These are phyloP conservation scores for Cerrena zonata DNA, from an alignment of 1,284 basidiomycete genomes.

Conservation along the genomic window DNA sequence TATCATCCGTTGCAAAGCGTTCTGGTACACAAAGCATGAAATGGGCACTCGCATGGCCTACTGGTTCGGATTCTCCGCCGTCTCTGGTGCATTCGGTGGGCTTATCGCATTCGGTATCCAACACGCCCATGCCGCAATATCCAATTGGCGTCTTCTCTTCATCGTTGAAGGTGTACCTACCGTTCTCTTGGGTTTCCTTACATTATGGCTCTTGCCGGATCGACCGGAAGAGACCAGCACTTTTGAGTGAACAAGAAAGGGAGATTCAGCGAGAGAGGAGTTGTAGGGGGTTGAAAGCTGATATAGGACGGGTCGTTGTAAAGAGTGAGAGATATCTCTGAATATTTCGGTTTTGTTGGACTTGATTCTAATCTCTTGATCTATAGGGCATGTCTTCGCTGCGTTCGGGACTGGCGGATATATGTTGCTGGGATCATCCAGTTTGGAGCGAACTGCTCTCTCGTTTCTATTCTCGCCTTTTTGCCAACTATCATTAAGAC, in stretches of 20 bases:
- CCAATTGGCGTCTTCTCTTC: slow-evolving; percentile 67
- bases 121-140: slow-evolving; percentile 43
- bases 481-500: slow-evolving; percentile 78
- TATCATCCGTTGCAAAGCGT: slow-evolving; percentile 41
- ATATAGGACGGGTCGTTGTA: slow-evolving; percentile 60
- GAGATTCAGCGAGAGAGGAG: slow-evolving; percentile 70
- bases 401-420: slow-evolving; percentile 72
- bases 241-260: slow-evolving; percentile 68
- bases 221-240: slow-evolving; percentile 71
- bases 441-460: slow-evolving; percentile 73
- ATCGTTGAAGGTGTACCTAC: slow-evolving; percentile 73
- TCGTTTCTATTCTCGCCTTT: slow-evolving; percentile 78
- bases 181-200: slow-evolving; percentile 60
- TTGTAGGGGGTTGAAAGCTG: slow-evolving; percentile 63
- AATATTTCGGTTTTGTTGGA: slow-evolving; percentile 17
- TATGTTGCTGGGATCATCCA: slow-evolving; percentile 62
- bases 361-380: background rate
- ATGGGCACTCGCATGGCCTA: slow-evolving; percentile 67
- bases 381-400: slow-evolving; percentile 52
- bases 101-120: slow-evolving; percentile 69
- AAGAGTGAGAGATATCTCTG: slow-evolving; percentile 40
- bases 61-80: slow-evolving; percentile 76
- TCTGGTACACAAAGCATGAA: slow-evolving; percentile 71
- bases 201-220: slow-evolving; percentile 65
- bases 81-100: slow-evolving; percentile 74